phyloP scores from a whole-genome alignment of 495 filamentous ascomycete species.

The Penicillium simplicissimum region DNA sequence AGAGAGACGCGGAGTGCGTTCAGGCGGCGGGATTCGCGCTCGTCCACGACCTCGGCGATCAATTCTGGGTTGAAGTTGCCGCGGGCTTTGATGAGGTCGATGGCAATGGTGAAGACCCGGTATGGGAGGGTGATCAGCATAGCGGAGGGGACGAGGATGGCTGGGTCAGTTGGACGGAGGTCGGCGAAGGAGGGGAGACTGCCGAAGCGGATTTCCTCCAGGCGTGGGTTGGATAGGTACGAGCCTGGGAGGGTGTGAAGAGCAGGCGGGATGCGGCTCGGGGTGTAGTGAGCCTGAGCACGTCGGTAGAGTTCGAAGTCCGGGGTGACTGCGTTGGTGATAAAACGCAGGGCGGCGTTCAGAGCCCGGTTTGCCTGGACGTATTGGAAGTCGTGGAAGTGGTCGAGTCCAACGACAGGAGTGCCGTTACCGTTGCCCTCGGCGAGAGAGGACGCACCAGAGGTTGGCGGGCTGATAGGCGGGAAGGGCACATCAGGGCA shows the following conservation, averaged over 20 bases:
- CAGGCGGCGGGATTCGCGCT: constrained; percentile 34
- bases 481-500: constrained; percentile 5
- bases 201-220: constrained; percentile 28
- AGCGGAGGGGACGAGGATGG: constrained; percentile 22
- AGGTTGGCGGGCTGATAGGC: not conserved
- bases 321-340: constrained; percentile 17
- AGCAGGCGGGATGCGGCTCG: constrained; percentile 29
- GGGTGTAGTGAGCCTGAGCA: constrained; percentile 21
- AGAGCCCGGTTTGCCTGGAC: constrained; percentile 20
- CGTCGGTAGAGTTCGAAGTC: constrained; percentile 24
- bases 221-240: constrained; percentile 11
- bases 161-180: constrained; percentile 14
- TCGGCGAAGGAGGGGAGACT: constrained; percentile 11
- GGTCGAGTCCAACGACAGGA: constrained; percentile 7
- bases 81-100: constrained; percentile 18
- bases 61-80: constrained; percentile 13
- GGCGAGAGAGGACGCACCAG: not conserved
- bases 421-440: not conserved
- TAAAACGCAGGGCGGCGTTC: constrained; percentile 23
- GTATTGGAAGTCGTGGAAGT: constrained; percentile 14
- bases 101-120: constrained; percentile 13
- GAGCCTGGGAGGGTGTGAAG: constrained; percentile 19
- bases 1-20: constrained; percentile 20
- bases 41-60: constrained; percentile 22
- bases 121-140: constrained; percentile 31